These are phyloP conservation scores for Heliocybe sulcata DNA, from an alignment of 1,284 basidiomycete species.

Conservation along the genomic window DNA sequence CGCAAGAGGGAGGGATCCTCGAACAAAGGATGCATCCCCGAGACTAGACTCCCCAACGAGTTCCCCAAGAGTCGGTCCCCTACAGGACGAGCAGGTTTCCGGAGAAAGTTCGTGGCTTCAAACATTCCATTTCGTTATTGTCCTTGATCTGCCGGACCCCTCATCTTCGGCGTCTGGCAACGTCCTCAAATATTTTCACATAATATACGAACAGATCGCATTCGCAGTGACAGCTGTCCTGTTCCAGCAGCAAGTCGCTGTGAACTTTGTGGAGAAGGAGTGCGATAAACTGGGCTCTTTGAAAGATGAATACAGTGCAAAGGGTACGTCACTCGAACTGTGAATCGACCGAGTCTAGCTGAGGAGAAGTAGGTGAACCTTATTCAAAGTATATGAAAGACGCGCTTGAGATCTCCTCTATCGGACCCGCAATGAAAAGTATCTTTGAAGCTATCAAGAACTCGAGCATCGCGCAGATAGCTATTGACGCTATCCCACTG, in stretches of 20 bases:
- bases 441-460: slow-evolving; percentile 73
- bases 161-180: slow-evolving; percentile 74
- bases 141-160: slow-evolving; percentile 86
- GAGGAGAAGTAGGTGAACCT: slow-evolving; percentile 35
- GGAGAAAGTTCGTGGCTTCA: slow-evolving; percentile 49
- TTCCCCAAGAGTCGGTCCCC: not conserved
- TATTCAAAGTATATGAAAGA: slow-evolving; percentile 48
- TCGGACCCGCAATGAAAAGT: slow-evolving; percentile 68
- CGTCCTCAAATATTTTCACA: slow-evolving; percentile 72
- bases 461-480: slow-evolving; percentile 65
- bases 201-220: slow-evolving; percentile 81
- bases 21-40: slow-evolving; percentile 25
- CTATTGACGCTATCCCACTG: slow-evolving; percentile 68
- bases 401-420: slow-evolving; percentile 59
- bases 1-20: slow-evolving; percentile 46
- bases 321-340: slow-evolving; percentile 31
- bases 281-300: slow-evolving; percentile 62
- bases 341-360: not conserved
- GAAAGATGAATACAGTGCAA: slow-evolving; percentile 61
- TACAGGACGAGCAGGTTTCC: not conserved
- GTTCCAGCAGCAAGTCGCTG: slow-evolving; percentile 79
- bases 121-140: slow-evolving; percentile 84
- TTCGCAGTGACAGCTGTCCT: slow-evolving; percentile 86
- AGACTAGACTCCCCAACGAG: slow-evolving; percentile 3
- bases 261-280: slow-evolving; percentile 76